Evolutionary conservation across 2,329 filamentous ascomycete species (phyloP), one percentile per base, ranked within the genome.

Genomic region (Pestalotiopsis sp.): DNA sequence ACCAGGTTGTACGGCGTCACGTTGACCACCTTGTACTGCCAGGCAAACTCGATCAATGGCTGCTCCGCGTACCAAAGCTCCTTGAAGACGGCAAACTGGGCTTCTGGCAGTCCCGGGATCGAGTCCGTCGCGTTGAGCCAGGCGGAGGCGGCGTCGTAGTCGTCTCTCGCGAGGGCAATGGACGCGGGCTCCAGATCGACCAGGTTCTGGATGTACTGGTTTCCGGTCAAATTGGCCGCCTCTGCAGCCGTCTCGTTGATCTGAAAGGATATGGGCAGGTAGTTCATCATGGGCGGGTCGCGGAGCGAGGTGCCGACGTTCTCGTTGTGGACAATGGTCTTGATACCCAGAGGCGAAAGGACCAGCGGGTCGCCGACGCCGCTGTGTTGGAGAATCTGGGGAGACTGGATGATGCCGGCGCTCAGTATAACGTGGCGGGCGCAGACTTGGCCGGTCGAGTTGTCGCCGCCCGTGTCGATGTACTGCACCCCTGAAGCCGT

Each of bases 221-320:
- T 49, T 6, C 67, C 65, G 9, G 67, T 61, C 56, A 66, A n/a
- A 4, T 52, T 52, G 20, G 45, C 45, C 45, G 45, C 45, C 45
- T 52, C 45, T n/a, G 45, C 45, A 3, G 45, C n/a, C 6, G 39
- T 69, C 1, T 52, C 27, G 45, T 67, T 68, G 5, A 68, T 11
- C 7, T 25, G 49, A 41, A 68, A 70, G 14, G 45, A 67, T 11
- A 70, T 69, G 49, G 65, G 67, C 9, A 69, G 27, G 49, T 70
- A 69, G 31, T 70, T 69, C 67, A 70, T 69, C 69, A 69, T 69
- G 7, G 62, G 67, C 1, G 67, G 67, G 41, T 70, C 67, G 62
- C 66, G 41, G 3, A 66, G 20, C 20, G 62, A 63, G 11, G 49
- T 31, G n/a, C 69, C 69, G 20, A 64, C 68, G 14, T 67, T 67